Base-by-base conservation (phyloP, 805 yeast genomes). In the Phaffomyces opuntiae region DNA sequence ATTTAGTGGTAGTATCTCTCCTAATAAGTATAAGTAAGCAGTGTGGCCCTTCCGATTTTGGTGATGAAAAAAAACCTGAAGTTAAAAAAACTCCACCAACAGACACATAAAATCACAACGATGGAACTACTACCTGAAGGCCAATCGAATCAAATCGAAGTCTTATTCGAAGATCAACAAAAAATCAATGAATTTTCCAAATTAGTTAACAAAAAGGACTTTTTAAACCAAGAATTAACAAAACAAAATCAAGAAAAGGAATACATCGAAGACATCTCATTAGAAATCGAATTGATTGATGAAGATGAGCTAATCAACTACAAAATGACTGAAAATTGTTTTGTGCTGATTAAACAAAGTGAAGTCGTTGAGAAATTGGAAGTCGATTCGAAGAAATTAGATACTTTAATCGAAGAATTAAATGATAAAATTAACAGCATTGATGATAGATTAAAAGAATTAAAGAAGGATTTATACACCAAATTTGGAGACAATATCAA, bases 401-500 rank as follows among this genome's bases (percentile, higher is more conserved):
- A 80, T 37, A 62, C 44, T 3, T 69, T 70, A 39, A 75, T 89
- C 21, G 70, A 64, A 1, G 59, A 57, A 2, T 54, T 77, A 25
- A 80, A 78, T 35, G 56, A 60, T 4, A 61, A 73, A 48, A 69
- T 85, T 32, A 77, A 71, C 2, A 70, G 61, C 1, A 67, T 82
- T 33, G 81, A 81, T 49, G 73, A 70, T 4, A 67, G 75, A 48
- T 69, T 91, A 63, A 63, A 64, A 9, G 74, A 64, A 27, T 73
- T 91, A 56, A 91, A 91, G 67, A 74, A 77, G 32, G 73, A 71
- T n/a, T 69, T 91, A 46, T 93, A 91, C 59, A 87, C 87, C 16
- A 88, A 86, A 63, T 93, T 91, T 60, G 99, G 98, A 25, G 78
- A 77, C 55, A 81, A 87, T 48, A 93, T 91, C 60, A 90, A 90